Conservation (phyloP, 176 grass and related monocot genomes). For the Cenchrus purpureus region DNA sequence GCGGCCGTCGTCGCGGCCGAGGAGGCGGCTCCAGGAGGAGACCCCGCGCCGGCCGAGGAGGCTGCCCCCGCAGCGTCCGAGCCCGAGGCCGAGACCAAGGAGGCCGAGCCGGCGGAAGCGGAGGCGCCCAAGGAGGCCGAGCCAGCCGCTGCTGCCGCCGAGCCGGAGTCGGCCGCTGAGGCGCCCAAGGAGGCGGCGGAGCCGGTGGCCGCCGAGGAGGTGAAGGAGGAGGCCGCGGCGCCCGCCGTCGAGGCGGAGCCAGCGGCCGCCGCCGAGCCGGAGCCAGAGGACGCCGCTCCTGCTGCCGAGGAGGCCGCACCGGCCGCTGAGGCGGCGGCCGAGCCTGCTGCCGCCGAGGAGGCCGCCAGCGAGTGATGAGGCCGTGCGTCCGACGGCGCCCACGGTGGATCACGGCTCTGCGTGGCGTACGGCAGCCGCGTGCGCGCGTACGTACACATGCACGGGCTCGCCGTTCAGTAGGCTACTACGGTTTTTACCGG, state of each 20-base stretch:
- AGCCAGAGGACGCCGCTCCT: neutral
- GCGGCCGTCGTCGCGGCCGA: conserved; percentile 11
- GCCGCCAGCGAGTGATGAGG: conserved; percentile 34
- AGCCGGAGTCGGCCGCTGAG: conserved; percentile 25
- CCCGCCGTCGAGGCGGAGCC: conserved; percentile 32
- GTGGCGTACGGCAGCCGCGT: conserved; percentile 8
- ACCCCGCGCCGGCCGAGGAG: conserved; percentile 35
- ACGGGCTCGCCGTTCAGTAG: conserved; percentile 2
- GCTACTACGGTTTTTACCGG: neutral
- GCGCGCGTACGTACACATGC: conserved; percentile 28
- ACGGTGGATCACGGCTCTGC: neutral
- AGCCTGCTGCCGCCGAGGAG: neutral
- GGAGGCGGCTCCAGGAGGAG: conserved; percentile 44
- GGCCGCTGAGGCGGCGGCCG: neutral
- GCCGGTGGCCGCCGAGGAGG: neutral
- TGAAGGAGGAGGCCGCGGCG: neutral
- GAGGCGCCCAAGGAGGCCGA: conserved; percentile 14
- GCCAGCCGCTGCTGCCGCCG: neutral
- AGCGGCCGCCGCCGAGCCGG: neutral
- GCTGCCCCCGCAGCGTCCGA: conserved; percentile 5
- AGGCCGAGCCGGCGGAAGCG: neutral
- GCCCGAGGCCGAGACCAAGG: conserved; percentile 5
- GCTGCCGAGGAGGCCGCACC: neutral
- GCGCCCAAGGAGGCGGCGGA: conserved; percentile 6
- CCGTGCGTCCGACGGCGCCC: neutral